phyloP scores from a whole-genome alignment of 495 filamentous ascomycete genomes.

The Penicillium argentinense region DNA sequence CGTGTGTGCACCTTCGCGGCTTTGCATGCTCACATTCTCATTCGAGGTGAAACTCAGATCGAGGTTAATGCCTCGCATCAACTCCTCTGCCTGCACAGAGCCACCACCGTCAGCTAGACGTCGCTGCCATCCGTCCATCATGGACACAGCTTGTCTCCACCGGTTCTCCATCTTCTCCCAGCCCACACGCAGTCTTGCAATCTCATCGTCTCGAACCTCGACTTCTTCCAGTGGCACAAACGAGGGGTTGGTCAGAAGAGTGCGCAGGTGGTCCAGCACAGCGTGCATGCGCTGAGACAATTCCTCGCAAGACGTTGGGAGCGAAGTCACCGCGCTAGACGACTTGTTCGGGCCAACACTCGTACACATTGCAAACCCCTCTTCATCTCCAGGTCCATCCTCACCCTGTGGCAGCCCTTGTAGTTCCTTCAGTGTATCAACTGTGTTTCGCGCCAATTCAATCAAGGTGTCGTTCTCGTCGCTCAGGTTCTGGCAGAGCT shows the following conservation, averaged over 20 bases:
- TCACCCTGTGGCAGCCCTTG: constrained; percentile 66
- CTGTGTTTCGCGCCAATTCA: constrained; percentile 65
- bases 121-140: constrained; percentile 93
- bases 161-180: constrained; percentile 90
- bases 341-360: constrained; percentile 38
- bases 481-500: constrained; percentile 81
- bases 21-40: constrained; percentile 39
- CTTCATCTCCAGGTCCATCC: constrained; percentile 33
- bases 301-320: constrained; percentile 65
- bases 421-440: constrained; percentile 72
- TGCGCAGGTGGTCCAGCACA: constrained; percentile 76
- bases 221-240: constrained; percentile 97
- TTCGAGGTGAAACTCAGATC: constrained; percentile 57
- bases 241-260: constrained; percentile 85
- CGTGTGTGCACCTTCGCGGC: constrained; percentile 36
- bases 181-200: constrained; percentile 72
- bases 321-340: constrained; percentile 34
- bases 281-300: constrained; percentile 69
- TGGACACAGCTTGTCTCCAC: constrained; percentile 82
- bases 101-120: constrained; percentile 76
- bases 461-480: constrained; percentile 92
- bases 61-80: constrained; percentile 71
- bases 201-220: constrained; percentile 86
- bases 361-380: constrained; percentile 29
- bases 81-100: constrained; percentile 78